Conservation (phyloP, 495 filamentous ascomycete genomes). For the Penicillium arizonense region DNA sequence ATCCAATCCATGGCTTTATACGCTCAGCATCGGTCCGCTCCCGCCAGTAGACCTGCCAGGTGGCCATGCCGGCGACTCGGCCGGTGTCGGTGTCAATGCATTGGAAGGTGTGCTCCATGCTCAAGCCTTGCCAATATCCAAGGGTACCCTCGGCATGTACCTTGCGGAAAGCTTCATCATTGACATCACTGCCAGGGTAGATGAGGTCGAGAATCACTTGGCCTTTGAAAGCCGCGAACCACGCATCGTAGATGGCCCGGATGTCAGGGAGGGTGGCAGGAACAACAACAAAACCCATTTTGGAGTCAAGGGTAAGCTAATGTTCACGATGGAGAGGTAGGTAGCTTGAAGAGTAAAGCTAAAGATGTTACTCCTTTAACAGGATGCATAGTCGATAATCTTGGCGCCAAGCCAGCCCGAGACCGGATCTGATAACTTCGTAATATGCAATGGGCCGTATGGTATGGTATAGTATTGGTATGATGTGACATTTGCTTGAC, state of each 20-base stretch:
- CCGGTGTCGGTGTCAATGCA: slow-evolving; percentile 33
- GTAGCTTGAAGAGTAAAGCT: background rate
- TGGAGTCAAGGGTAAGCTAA: background rate
- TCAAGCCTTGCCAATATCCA: slow-evolving; percentile 29
- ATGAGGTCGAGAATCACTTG: slow-evolving; percentile 30
- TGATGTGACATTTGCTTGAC: too few species aligned
- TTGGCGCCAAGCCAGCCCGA: slow-evolving; percentile 1
- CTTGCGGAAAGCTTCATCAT: slow-evolving; percentile 26
- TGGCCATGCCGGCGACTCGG: slow-evolving; percentile 15
- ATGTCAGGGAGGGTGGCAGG: slow-evolving; percentile 43
- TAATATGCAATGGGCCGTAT: background rate
- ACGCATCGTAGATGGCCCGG: slow-evolving; percentile 35
- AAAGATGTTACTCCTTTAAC: background rate
- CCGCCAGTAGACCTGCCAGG: slow-evolving; percentile 15
- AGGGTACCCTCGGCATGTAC: slow-evolving; percentile 31
- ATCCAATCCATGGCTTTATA: slow-evolving; percentile 12
- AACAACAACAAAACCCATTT: slow-evolving; percentile 34
- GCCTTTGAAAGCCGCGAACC: slow-evolving; percentile 38
- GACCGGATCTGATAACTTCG: slow-evolving; percentile 4
- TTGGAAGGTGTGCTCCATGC: slow-evolving; percentile 35
- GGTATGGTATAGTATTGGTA: background rate
- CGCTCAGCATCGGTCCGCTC: slow-evolving; percentile 7
- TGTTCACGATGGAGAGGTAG: background rate
- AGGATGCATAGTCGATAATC: background rate
- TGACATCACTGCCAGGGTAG: slow-evolving; percentile 26